Conservation (phyloP, 2,329 filamentous ascomycete genomes). For the Epichloe aotearoae region DNA sequence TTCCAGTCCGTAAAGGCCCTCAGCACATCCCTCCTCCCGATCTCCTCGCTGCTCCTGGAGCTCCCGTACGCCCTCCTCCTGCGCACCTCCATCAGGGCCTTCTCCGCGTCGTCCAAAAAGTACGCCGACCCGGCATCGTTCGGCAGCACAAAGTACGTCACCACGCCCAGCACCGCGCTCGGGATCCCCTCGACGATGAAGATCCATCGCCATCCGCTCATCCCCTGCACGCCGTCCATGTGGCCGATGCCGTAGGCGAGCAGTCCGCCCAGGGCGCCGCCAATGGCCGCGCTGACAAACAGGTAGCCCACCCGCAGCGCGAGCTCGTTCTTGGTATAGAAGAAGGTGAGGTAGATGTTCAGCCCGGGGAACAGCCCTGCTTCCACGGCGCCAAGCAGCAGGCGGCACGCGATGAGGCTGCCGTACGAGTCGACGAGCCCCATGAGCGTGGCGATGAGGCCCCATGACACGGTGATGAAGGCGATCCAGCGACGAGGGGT, state of each 20-base stretch:
- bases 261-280: conserved; percentile 59
- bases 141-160: conserved; percentile 22
- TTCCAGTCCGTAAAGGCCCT: conserved; percentile 64
- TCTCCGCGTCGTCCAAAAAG: conserved; percentile 43
- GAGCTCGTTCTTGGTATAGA: conserved; percentile 62
- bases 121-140: conserved; percentile 38
- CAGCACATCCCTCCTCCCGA: conserved; percentile 47
- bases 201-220: conserved; percentile 61
- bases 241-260: conserved; percentile 62
- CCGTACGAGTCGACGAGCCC: conserved; percentile 55
- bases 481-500: conserved; percentile 50
- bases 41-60: conserved; percentile 31
- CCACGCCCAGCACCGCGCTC: conserved; percentile 24
- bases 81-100: conserved; percentile 47
- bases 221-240: conserved; percentile 53
- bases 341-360: conserved; percentile 58
- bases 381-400: conserved; percentile 56
- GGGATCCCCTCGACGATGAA: conserved; percentile 40
- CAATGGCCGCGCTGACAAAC: conserved; percentile 56
- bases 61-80: conserved; percentile 30
- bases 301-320: conserved; percentile 61
- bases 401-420: conserved; percentile 51
- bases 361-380: conserved; percentile 58
- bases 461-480: conserved; percentile 52
- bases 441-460: conserved; percentile 54